Base-by-base conservation (phyloP, 1,139 yeast genomes). In the Taphrina betulina region DNA sequence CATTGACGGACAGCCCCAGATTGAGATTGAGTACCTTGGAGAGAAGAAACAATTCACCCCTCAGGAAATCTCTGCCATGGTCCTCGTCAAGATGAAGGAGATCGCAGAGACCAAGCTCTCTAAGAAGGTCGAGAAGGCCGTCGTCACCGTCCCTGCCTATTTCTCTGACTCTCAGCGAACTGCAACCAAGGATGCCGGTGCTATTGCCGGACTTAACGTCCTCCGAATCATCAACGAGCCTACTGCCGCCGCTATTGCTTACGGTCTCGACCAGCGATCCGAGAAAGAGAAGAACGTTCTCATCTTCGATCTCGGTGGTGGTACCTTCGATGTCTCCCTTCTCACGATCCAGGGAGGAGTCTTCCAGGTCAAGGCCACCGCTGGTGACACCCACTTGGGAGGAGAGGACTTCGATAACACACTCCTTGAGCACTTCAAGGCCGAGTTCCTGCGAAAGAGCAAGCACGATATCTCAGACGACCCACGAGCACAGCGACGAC, bases 361-460 rank as follows among this genome's bases (percentile, higher is more conserved):
- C 71, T 92, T 90, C 85, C 90, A 95, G 72, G 98, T 92, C 73
- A 90, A 90, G 83, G 94, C 98, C 70, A 92, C 98, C 70, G 96
- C 97, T 74, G 98, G 98, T 88, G 96, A 92, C 80, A 92, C 98
- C 71, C 98, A 90, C 79, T 85, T 90, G 81, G 97, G 98, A 84
- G 97, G 97, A 85, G 95, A 90, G 81, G 97, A 90, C 81, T 90
- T 90, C 78, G 96, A 89, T 77, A 83, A 90, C 83, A 86, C 89
- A 82, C 82, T 90, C 72, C 85, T 90, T 73, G 92, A 86, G 75
- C 88, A 81, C 81, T 90, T 90, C 83, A 83, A 83, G 77, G 81
- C 82, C 71, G 96, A 90, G 73, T 90, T 90, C 92, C 84, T 88
- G 82, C 86, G 88, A 83, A 90, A 90, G 85, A 85, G 94, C 74